Percentiles rank a stretch among this genome's conserved stretches.
Evolutionary conservation across 2,329 filamentous ascomycete species (phyloP).

Genomic region (Coniosporium tulheliwenetii): DNA sequence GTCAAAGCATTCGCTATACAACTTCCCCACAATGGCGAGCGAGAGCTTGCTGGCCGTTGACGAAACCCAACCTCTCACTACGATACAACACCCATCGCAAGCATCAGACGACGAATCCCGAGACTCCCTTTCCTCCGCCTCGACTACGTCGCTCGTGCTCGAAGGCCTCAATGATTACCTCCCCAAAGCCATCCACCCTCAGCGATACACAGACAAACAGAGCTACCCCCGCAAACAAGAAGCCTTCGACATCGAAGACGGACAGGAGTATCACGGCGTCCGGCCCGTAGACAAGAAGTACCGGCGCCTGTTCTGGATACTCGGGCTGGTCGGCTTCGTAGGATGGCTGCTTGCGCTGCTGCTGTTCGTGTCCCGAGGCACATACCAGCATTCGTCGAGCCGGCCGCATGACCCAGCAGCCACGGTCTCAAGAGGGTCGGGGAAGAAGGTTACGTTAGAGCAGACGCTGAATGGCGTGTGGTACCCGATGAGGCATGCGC

Average conservation of each 20-base stretch:
- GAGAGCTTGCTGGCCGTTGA: slow-evolving; percentile 21
- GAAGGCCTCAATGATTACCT: slow-evolving; percentile 50
- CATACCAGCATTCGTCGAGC: slow-evolving; percentile 49
- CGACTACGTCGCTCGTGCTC: slow-evolving; percentile 69
- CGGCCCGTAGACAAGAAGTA: slow-evolving; percentile 47
- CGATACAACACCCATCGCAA: slow-evolving; percentile 14
- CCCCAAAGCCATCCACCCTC: slow-evolving; percentile 9
- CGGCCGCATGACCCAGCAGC: slow-evolving; percentile 55
- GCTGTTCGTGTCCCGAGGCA: slow-evolving; percentile 48
- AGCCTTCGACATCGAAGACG: slow-evolving; percentile 36
- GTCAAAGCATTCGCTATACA: no score
- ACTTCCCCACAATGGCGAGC: slow-evolving; percentile 13
- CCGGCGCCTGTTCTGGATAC: slow-evolving; percentile 45
- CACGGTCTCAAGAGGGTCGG: slow-evolving; percentile 43
- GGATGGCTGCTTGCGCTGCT: slow-evolving; percentile 55
- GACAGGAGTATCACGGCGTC: slow-evolving; percentile 24
- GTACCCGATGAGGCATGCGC: slow-evolving; percentile 45
- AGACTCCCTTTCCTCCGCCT: slow-evolving; percentile 59
- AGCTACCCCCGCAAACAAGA: slow-evolving; percentile 19
- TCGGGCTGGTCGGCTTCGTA: slow-evolving; percentile 44
- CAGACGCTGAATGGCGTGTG: slow-evolving; percentile 54
- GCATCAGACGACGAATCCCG: slow-evolving; percentile 18
- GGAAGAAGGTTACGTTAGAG: slow-evolving; percentile 58
- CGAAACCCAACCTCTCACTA: slow-evolving; percentile 28
- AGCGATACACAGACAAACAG: no score